A percentile compares a stretch with the other conserved stretches of the same genome.
phyloP scores from a whole-genome alignment of 2,329 filamentous ascomycete genomes.

The Fusarium sp. region DNA sequence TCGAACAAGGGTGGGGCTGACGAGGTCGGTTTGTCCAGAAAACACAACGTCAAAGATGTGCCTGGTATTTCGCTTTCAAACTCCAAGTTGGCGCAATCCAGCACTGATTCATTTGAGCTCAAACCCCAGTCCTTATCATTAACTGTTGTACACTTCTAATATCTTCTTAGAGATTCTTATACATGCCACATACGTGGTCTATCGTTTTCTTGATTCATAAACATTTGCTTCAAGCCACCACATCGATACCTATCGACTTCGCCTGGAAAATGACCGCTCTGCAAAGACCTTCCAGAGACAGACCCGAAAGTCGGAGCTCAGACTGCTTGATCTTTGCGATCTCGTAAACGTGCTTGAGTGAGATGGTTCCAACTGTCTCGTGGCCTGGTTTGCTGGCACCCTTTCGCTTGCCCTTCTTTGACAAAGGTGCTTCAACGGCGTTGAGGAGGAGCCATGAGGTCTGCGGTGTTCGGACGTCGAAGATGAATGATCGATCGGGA shows the following conservation, averaged over 20 bases:
- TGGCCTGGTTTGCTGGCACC: conserved; percentile 80
- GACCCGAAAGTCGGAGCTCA: conserved; percentile 78
- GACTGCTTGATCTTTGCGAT: conserved; percentile 96
- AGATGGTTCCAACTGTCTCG: conserved; percentile 85
- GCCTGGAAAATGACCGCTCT: conserved; percentile 79
- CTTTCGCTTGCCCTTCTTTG: conserved; percentile 80
- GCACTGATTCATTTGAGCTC: conserved; percentile 20
- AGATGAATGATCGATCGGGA: conserved; percentile 91
- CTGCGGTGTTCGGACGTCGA: conserved; percentile 93
- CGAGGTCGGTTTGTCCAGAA: neutral
- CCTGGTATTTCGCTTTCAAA: neutral
- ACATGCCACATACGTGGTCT: conserved; percentile 32
- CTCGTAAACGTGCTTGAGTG: conserved; percentile 95
- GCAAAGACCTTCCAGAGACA: conserved; percentile 77
- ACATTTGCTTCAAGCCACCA: conserved; percentile 66
- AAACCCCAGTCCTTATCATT: conserved; percentile 29
- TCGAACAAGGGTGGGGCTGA: neutral
- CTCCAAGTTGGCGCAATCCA: conserved; percentile 22
- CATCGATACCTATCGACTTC: conserved; percentile 78
- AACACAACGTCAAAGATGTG: neutral
- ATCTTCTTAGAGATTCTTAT: conserved; percentile 24
- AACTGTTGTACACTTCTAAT: conserved; percentile 43
- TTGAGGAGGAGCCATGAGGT: conserved; percentile 90
- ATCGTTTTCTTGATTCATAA: conserved; percentile 3
- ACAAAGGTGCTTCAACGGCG: conserved; percentile 77